phyloP scores from a whole-genome alignment of 805 yeast genomes.

The Candida silvicultrix region DNA sequence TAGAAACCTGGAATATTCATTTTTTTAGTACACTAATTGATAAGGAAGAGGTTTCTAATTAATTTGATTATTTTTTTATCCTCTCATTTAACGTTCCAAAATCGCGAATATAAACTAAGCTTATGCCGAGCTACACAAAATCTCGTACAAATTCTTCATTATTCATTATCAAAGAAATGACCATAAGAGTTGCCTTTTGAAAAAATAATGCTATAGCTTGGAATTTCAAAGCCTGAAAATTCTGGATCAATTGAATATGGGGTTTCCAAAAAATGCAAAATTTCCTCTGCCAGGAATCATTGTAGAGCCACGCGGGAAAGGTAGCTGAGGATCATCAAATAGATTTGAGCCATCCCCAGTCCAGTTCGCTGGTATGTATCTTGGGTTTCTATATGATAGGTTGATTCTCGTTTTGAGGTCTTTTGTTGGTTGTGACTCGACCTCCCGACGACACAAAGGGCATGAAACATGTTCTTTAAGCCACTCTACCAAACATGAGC shows the following conservation, averaged over 20 bases:
- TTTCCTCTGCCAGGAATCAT: background rate
- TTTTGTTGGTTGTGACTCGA: conserved; percentile 11
- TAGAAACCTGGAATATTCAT: conserved; percentile 21
- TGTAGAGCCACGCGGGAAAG: too few relatives aligned
- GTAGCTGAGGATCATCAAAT: conserved; percentile 8
- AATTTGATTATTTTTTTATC: too few relatives aligned
- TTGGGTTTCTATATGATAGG: conserved; percentile 6
- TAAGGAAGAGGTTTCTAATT: too few relatives aligned
- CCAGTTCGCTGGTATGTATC: conserved; percentile 16
- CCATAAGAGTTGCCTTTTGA: too few relatives aligned
- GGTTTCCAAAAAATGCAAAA: background rate
- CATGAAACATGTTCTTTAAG: conserved; percentile 65
- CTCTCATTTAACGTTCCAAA: too few relatives aligned
- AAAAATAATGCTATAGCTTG: too few relatives aligned
- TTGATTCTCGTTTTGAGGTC: background rate
- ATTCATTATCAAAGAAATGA: too few relatives aligned
- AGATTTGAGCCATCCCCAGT: conserved; percentile 5
- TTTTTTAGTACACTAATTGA: background rate
- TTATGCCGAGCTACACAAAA: too few relatives aligned
- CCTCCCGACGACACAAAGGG: conserved; percentile 56
- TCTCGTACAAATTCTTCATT: too few relatives aligned
- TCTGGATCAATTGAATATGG: background rate
- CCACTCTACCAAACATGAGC: conserved; percentile 80
- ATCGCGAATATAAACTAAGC: too few relatives aligned
- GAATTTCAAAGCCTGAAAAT: too few relatives aligned